phyloP scores from a whole-genome alignment of 2,329 filamentous ascomycete species.

The Xylariaceae sp. region DNA sequence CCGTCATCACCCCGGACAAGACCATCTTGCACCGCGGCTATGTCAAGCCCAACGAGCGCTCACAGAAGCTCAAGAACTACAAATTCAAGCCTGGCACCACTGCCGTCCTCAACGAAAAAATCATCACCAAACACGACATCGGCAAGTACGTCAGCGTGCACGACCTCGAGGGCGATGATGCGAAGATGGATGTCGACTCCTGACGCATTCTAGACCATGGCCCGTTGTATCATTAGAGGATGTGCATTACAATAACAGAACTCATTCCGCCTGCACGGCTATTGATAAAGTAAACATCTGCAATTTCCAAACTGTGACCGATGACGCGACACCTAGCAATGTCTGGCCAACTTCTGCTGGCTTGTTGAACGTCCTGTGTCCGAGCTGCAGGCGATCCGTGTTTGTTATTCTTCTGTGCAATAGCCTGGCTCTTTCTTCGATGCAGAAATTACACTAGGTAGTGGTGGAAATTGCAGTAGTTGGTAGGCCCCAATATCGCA shows the following conservation, averaged over 20 bases:
- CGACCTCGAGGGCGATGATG: slow-evolving; percentile 61
- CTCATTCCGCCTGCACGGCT: neutral
- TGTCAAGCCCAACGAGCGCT: slow-evolving; percentile 88
- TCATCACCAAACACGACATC: slow-evolving; percentile 91
- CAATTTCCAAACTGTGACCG: too few relatives aligned
- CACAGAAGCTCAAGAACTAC: slow-evolving; percentile 90
- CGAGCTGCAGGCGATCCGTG: too few relatives aligned
- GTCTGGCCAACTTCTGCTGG: too few relatives aligned
- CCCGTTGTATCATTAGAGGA: slow-evolving; percentile 17
- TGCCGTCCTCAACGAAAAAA: slow-evolving; percentile 90
- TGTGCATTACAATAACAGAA: slow-evolving; percentile 19
- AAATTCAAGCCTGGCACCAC: slow-evolving; percentile 89
- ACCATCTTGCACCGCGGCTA: slow-evolving; percentile 90
- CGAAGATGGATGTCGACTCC: slow-evolving; percentile 68
- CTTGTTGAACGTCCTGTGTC: too few relatives aligned
- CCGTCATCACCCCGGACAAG: slow-evolving; percentile 92
- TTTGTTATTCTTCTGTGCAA: too few relatives aligned
- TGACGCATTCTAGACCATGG: slow-evolving; percentile 32
- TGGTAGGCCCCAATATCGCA: too few relatives aligned
- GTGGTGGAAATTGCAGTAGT: too few relatives aligned
- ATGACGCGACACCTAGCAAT: too few relatives aligned
- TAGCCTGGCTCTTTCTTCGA: too few relatives aligned
- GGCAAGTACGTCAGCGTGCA: slow-evolving; percentile 91
- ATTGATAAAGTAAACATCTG: too few relatives aligned
- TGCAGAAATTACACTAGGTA: too few relatives aligned